phyloP scores from a whole-genome alignment of 108 stramenopile genomes.

The Nitzschia sp. region DNA sequence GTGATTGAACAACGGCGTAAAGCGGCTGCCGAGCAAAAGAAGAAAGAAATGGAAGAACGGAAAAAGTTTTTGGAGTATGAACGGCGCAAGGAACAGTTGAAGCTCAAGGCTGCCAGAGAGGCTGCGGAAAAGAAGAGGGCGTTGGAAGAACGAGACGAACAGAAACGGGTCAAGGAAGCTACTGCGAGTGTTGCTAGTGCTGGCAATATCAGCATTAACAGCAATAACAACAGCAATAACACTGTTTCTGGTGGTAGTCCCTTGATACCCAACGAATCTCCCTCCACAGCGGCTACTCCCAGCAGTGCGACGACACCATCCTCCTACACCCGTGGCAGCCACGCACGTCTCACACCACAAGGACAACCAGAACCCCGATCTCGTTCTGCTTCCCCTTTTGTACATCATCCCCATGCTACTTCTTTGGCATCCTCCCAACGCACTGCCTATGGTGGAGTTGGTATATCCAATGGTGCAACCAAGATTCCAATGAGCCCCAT shows the following conservation, averaged over 20 bases:
- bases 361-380: neutral
- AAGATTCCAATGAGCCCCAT: too few relatives aligned
- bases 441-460: neutral
- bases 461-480: neutral
- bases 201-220: too few relatives aligned
- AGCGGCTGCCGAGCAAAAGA: slow-evolving; percentile 31
- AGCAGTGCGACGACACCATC: neutral
- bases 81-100: slow-evolving; percentile 22
- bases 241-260: too few relatives aligned
- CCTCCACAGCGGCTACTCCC: neutral
- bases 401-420: neutral
- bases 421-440: neutral
- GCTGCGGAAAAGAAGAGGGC: slow-evolving; percentile 11
- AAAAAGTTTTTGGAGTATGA: slow-evolving; percentile 33
- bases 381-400: too few relatives aligned
- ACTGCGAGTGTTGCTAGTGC: neutral
- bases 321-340: neutral
- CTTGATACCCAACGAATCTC: too few relatives aligned
- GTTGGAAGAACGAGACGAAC: slow-evolving; percentile 1
- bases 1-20: slow-evolving; percentile 21
- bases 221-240: too few relatives aligned
- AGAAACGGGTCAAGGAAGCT: neutral
- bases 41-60: slow-evolving; percentile 13
- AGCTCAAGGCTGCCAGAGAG: slow-evolving; percentile 22
- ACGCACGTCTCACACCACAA: neutral